Base-by-base conservation (phyloP, 345 rosid species). In the Microcos paniculata region DNA sequence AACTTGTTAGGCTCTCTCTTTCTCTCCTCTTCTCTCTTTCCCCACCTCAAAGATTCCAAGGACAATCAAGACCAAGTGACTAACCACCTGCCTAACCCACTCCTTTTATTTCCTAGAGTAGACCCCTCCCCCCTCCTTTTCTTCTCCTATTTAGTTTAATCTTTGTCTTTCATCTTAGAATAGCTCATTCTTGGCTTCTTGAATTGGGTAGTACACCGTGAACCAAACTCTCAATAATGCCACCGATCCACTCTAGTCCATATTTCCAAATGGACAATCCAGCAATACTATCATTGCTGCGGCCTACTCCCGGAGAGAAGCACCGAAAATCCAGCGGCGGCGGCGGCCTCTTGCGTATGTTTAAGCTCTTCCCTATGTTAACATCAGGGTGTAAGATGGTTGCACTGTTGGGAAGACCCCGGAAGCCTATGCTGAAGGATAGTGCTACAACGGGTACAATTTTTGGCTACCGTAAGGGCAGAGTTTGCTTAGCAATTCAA, bases 321-420 rank as follows among this genome's bases (percentile, higher is more conserved):
- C 81, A 90, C 1, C 63, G 87, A 0, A 92, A 89, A 81, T 85
- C 89, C 61, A 72, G 88, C 16, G 76, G 85, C 16, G 93, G 98
- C 0, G 93, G 98, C 0, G 97, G 99, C 12, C 88, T 95, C 8
- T 79, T 95, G 16, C 87, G 87, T 65, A 84, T 93, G 82, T 91
- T 95, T 89, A 95, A 93, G 86, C 94, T 93, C 57, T 81, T 95
- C 73, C 98, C 98, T 7, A 93, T 95, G 99, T 78, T 95, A 73
- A 93, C 96, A 61, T 91, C 98, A 0, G 98, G 99, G 10, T 95
- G 99, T 91, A 95, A 91, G 80, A 93, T 95, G 99, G 99, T 89
- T 26, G 92, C 90, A 6, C 82, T 95, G 26, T 77, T 95, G 21
- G 94, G 96, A 13, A 76, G 92, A 58, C 94, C 94, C 0, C 81